phyloP scores from a whole-genome alignment of 225 moss, liverwort and hornwort genomes.

The Climacium dendroides region DNA sequence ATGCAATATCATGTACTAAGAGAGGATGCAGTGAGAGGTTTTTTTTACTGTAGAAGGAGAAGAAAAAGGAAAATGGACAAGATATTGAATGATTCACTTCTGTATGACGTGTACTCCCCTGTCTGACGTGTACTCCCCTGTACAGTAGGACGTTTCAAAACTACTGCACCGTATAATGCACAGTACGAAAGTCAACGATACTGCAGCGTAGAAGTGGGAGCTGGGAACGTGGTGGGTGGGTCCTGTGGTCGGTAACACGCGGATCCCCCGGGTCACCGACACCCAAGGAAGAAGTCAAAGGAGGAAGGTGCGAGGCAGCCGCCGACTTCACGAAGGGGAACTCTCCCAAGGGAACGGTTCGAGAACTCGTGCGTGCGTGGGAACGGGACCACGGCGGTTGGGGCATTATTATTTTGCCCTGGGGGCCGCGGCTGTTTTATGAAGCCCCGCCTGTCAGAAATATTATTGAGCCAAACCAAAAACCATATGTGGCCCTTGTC shows the following conservation, averaged over 20 bases:
- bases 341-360: background rate
- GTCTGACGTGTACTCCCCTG: too few relatives aligned
- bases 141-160: background rate
- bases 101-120: background rate
- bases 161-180: background rate
- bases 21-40: too few relatives aligned
- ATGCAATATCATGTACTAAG: too few relatives aligned
- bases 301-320: background rate
- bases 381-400: background rate
- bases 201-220: background rate
- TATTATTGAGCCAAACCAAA: background rate
- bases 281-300: background rate
- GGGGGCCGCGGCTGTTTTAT: background rate
- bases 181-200: background rate
- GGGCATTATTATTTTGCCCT: background rate
- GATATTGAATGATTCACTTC: background rate
- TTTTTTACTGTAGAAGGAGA: too few relatives aligned
- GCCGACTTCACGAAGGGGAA: background rate
- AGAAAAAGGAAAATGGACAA: background rate
- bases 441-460: background rate
- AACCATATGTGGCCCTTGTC: background rate
- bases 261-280: background rate
- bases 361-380: background rate
- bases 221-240: background rate
- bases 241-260: background rate